A percentile compares a stretch with the other conserved stretches of the same genome.
Conservation (phyloP, 208 protist species). For the Leishmania lainsoni region DNA sequence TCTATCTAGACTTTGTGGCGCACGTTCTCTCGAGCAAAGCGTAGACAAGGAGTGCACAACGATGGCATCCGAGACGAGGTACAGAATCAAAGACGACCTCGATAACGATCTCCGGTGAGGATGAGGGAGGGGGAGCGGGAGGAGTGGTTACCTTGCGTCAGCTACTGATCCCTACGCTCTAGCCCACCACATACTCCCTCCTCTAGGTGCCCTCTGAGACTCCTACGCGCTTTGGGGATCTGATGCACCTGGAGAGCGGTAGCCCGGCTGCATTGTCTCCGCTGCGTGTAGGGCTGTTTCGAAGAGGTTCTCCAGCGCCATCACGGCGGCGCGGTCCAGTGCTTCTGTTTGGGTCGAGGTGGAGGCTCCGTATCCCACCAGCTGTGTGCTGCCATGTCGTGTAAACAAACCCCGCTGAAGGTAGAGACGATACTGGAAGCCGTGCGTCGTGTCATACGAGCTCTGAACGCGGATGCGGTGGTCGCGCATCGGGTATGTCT, state of each 20-base stretch:
- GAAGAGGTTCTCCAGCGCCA: slow-evolving; percentile 56
- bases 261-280: slow-evolving; percentile 17
- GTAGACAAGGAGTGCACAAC: background rate
- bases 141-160: background rate
- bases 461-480: slow-evolving; percentile 74
- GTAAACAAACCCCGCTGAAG: slow-evolving; percentile 55
- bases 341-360: slow-evolving; percentile 39
- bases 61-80: background rate
- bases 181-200: background rate
- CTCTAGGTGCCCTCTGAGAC: background rate
- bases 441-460: slow-evolving; percentile 32
- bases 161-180: background rate
- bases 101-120: background rate
- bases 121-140: background rate
- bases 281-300: slow-evolving; percentile 16
- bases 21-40: background rate
- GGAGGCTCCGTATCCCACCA: slow-evolving; percentile 71
- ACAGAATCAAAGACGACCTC: background rate
- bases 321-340: slow-evolving; percentile 58
- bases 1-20: background rate
- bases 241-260: slow-evolving; percentile 6
- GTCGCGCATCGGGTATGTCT: slow-evolving; percentile 36
- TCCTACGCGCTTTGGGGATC: background rate
- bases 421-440: slow-evolving; percentile 75
- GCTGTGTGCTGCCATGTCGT: slow-evolving; percentile 60